Evolutionary conservation across 495 filamentous ascomycete genomes (phyloP).

Genomic region (Staphylotrichum longicolle): DNA sequence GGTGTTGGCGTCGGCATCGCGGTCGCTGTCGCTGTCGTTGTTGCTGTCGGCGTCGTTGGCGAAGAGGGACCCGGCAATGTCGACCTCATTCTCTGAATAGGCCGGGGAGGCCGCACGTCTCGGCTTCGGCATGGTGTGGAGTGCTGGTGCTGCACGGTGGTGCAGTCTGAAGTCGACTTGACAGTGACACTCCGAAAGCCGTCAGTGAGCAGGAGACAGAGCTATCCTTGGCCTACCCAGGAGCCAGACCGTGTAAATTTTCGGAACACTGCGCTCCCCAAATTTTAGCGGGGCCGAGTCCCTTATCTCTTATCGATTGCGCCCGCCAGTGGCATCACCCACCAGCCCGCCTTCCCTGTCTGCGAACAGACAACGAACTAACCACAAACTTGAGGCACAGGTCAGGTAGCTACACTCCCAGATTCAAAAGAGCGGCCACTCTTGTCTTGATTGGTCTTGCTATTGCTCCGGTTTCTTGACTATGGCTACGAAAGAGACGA

Average conservation of each 20-base stretch:
- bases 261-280: conserved; percentile 3
- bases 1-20: conserved; percentile 27
- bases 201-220: not conserved
- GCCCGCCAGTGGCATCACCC: not conserved
- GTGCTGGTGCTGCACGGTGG: conserved; percentile 10
- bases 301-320: not conserved
- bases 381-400: not conserved
- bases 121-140: conserved; percentile 34
- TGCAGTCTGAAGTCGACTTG: not conserved
- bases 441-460: too few relatives aligned
- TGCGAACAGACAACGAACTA: not conserved
- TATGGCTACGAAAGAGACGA: conserved; percentile 32
- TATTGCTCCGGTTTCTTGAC: too few relatives aligned
- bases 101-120: conserved; percentile 75
- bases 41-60: conserved; percentile 46
- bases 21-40: conserved; percentile 35
- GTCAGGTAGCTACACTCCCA: not conserved
- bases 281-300: conserved; percentile 29
- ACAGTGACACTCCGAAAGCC: not conserved
- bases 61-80: conserved; percentile 81
- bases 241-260: conserved; percentile 7
- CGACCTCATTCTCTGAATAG: conserved; percentile 84
- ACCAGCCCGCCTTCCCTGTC: too few relatives aligned
- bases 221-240: not conserved
- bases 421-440: not conserved